These are phyloP conservation scores for Lolium rigidum DNA, from an alignment of 176 grass and related monocot species.

Conservation along the genomic window DNA sequence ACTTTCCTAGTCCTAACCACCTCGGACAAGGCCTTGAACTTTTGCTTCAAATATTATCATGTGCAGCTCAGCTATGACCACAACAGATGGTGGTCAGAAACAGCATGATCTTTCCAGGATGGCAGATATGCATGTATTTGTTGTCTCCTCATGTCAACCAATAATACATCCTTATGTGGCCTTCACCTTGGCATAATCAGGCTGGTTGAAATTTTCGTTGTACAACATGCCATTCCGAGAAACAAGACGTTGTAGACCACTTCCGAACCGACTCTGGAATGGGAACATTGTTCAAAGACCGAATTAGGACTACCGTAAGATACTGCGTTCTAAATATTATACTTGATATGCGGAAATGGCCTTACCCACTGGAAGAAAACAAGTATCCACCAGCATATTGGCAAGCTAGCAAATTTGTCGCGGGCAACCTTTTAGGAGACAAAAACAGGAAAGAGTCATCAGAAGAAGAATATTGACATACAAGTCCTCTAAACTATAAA, in stretches of 20 bases:
- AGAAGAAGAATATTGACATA: background rate
- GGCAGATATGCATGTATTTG: background rate
- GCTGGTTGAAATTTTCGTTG: slow-evolving; percentile 70
- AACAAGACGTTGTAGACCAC: slow-evolving; percentile 72
- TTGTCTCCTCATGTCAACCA: background rate
- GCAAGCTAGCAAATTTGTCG: slow-evolving; percentile 62
- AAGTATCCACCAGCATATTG: slow-evolving; percentile 88
- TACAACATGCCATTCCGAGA: slow-evolving; percentile 74
- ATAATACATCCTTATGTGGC: slow-evolving; percentile 44
- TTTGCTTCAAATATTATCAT: slow-evolving; percentile 18
- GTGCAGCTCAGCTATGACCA: background rate
- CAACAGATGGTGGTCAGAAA: background rate
- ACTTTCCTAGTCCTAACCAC: background rate
- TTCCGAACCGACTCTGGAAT: slow-evolving; percentile 72
- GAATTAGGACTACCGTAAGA: slow-evolving; percentile 18
- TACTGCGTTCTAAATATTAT: background rate
- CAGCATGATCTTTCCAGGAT: background rate
- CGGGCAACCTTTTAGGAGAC: slow-evolving; percentile 52
- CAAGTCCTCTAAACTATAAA: slow-evolving; percentile 1
- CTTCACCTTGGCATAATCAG: slow-evolving; percentile 55
- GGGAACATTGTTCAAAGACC: background rate
- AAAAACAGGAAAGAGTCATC: slow-evolving; percentile 26
- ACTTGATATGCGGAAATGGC: background rate
- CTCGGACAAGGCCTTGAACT: background rate
- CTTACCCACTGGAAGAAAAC: slow-evolving; percentile 97